A percentile compares a stretch with the other conserved stretches of the same genome.
Evolutionary conservation across 139 green algal genomes (phyloP).

Genomic region (Deuterostichococcus epilithicus): DNA sequence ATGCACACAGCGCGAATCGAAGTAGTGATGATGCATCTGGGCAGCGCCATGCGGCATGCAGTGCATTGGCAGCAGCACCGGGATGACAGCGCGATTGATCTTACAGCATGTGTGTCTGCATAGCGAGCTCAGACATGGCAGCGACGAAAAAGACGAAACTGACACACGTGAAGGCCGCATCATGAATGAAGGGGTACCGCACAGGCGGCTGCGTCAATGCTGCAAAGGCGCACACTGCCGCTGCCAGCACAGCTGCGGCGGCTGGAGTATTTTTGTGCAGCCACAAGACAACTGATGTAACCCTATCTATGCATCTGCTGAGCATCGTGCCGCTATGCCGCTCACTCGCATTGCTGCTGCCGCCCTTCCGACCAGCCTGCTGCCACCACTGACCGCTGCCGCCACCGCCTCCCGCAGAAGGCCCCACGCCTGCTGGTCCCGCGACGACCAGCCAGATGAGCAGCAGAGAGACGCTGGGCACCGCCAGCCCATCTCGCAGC

Average conservation of each 20-base stretch:
- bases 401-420: background rate
- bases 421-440: background rate
- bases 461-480: conserved; percentile 57
- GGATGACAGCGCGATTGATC: no score
- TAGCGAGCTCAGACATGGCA: conserved; percentile 3
- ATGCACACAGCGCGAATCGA: no score
- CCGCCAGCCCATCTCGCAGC: conserved; percentile 64
- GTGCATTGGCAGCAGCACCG: no score
- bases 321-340: background rate
- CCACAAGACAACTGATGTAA: background rate
- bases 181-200: conserved; percentile 25
- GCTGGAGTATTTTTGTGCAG: background rate
- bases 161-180: conserved; percentile 24
- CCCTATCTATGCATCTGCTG: no score
- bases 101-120: background rate
- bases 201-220: conserved; percentile 9
- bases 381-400: background rate
- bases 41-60: no score
- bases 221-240: background rate
- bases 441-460: conserved; percentile 26
- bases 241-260: background rate
- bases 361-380: background rate
- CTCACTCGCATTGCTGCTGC: background rate
- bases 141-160: conserved; percentile 19
- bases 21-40: no score